Percentiles rank a stretch among this genome's conserved stretches.
These are phyloP conservation scores for Hanseniaspora hatyaiensis DNA, from an alignment of 805 yeast genomes.

Conservation along the genomic window DNA sequence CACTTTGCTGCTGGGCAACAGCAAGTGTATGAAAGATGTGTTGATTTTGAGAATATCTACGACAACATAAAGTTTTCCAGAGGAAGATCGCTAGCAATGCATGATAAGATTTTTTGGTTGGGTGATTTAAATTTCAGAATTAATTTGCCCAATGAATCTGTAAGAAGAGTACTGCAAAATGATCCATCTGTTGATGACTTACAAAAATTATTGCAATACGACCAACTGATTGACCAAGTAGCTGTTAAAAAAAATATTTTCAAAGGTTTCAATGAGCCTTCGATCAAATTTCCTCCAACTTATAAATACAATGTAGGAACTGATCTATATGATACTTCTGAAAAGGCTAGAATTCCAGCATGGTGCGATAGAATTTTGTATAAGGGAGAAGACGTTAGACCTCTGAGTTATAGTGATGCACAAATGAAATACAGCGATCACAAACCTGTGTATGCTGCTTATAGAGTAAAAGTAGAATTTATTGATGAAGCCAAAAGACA, in stretches of 20 bases:
- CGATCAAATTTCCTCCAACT: constrained; percentile 73
- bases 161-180: constrained; percentile 41
- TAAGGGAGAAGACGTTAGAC: constrained; percentile 46
- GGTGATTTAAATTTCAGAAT: constrained; percentile 91
- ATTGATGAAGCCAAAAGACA: constrained; percentile 54
- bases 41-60: constrained; percentile 65
- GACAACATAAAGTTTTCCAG: constrained; percentile 70
- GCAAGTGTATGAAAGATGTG: constrained; percentile 73
- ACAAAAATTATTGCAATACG: constrained; percentile 46
- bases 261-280: constrained; percentile 63
- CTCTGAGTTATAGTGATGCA: constrained; percentile 57
- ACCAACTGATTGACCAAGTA: constrained; percentile 72
- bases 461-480: constrained; percentile 51
- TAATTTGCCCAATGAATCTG: constrained; percentile 58
- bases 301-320: constrained; percentile 87
- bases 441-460: constrained; percentile 81
- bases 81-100: constrained; percentile 64
- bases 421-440: constrained; percentile 71
- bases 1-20: constrained; percentile 88
- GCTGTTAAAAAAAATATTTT: constrained; percentile 53
- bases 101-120: constrained; percentile 81
- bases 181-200: constrained; percentile 32
- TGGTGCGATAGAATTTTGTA: constrained; percentile 89
- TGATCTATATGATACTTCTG: constrained; percentile 70
- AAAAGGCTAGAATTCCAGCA: constrained; percentile 84